Evolutionary conservation across 1,284 basidiomycete species (phyloP).

Genomic region (Ceratobasidium sp.): DNA sequence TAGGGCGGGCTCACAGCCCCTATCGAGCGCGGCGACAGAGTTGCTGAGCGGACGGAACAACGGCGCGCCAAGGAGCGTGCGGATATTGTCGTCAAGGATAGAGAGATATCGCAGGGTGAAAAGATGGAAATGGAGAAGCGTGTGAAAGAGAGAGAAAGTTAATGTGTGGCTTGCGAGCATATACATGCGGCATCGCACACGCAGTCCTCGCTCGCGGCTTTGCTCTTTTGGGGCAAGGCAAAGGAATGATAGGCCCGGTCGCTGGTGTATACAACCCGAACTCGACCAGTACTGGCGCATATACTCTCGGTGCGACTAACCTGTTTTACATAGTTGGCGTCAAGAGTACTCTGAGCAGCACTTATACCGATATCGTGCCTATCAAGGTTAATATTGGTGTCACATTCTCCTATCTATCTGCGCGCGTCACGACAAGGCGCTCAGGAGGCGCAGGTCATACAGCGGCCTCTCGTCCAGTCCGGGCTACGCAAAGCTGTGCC

Average conservation of each 20-base stretch:
- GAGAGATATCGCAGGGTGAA: not conserved
- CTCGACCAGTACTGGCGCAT: conserved; percentile 57
- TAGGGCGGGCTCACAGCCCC: conserved; percentile 19
- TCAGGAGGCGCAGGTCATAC: conserved; percentile 17
- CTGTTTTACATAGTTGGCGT: conserved; percentile 58
- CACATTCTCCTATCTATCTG: no score
- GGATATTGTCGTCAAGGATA: conserved; percentile 22
- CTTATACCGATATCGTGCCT: conserved; percentile 54
- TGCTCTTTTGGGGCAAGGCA: not conserved
- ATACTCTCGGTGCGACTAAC: conserved; percentile 60
- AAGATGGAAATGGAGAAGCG: conserved; percentile 13
- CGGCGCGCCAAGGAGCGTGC: conserved; percentile 26
- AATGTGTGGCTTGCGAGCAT: not conserved
- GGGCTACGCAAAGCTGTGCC: conserved; percentile 13
- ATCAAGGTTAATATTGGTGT: conserved; percentile 52
- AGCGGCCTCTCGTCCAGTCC: conserved; percentile 17
- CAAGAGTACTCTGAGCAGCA: conserved; percentile 55
- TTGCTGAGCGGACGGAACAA: conserved; percentile 7
- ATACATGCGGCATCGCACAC: conserved; percentile 22
- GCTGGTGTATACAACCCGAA: conserved; percentile 64
- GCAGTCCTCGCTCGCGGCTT: not conserved
- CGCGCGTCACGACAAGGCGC: not conserved
- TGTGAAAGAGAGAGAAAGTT: not conserved
- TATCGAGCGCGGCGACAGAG: not conserved
- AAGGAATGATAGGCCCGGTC: conserved; percentile 53